phyloP scores from a whole-genome alignment of 2,329 filamentous ascomycete species.

The Penicillium sp. region DNA sequence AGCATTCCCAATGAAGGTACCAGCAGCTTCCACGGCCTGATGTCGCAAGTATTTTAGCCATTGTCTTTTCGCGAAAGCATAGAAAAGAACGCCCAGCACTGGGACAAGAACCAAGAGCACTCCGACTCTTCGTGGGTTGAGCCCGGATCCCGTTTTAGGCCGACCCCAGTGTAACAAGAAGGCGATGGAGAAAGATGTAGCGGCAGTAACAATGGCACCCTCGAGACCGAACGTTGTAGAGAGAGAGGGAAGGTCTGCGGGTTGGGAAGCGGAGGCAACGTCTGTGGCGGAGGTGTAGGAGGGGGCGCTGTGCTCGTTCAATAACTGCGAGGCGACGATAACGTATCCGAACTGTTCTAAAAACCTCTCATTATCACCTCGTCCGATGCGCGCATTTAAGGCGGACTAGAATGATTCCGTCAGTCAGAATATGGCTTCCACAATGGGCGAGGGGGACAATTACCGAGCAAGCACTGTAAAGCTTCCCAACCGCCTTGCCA shows the following conservation, averaged over 20 bases:
- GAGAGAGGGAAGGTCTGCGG: constrained; percentile 31
- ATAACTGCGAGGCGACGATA: constrained; percentile 83
- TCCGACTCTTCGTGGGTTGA: constrained; percentile 40
- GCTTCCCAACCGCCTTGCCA: constrained; percentile 32
- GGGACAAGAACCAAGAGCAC: constrained; percentile 46
- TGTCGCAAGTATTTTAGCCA: constrained; percentile 75
- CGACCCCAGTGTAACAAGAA: constrained; percentile 68
- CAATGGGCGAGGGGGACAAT: neutral
- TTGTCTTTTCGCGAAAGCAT: constrained; percentile 70
- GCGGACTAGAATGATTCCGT: constrained; percentile 23
- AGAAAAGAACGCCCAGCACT: constrained; percentile 55
- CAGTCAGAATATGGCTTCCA: constrained; percentile 9
- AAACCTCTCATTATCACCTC: constrained; percentile 76
- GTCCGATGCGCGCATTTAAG: constrained; percentile 53
- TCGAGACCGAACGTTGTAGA: constrained; percentile 54
- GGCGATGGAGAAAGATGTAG: constrained; percentile 57
- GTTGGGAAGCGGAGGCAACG: constrained; percentile 29
- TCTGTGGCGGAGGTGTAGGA: constrained; percentile 39
- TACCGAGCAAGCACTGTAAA: constrained; percentile 49
- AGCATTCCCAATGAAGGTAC: constrained; percentile 65
- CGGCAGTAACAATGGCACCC: constrained; percentile 62
- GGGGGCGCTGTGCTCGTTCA: constrained; percentile 57
- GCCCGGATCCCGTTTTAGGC: constrained; percentile 51
- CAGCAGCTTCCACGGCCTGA: constrained; percentile 66
- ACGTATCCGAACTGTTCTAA: constrained; percentile 91